Base-by-base conservation (phyloP, 176 grass and related monocot genomes). In the Metroxylon sagu region DNA sequence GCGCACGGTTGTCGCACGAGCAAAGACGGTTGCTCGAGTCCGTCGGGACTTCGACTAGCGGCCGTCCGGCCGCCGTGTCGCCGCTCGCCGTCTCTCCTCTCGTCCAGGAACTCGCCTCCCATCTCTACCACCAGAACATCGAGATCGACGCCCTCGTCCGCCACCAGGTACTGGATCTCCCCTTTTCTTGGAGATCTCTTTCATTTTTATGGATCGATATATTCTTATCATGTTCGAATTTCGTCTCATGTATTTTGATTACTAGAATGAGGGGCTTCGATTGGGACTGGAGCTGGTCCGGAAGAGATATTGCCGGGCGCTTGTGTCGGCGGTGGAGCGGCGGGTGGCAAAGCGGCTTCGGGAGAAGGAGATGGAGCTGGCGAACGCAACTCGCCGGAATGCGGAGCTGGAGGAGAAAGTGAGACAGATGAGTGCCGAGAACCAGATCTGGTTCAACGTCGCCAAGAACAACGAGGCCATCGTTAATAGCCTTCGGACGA, bases 401-500 rank as follows among this genome's bases (percentile, higher is more conserved):
- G 72, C 49, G 0, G 78, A 79, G 53, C 71, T 90, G 0, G 82
- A 82, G 76, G 78, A 79, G 26, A 61, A 67, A 18, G 19, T 90
- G 0, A 43, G 61, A 48, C 82, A 73, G 56, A 25, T 63, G 54
- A 74, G 68, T 4, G 67, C 74, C 18, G 86, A 89, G 78, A 57
- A 49, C 55, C 71, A 73, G 65, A 61, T 71, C 49, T 89, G 87
- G 87, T 65, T 80, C 51, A 74, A 54, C 50, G 29, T 79, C 1
- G 87, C 78, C 6, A 80, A 74, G 27, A 76, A 74, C 54, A 76
- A 76, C 63, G 87, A 90, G 75, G 67, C 71, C 35, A 48, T 70
- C 25, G 82, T 64, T 1, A 15, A 62, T 0, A 67, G 62, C 25
- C 71, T 85, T 18, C 77, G 71, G 25, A 57, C 85, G 14, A 67